Evolutionary conservation across 306 rosid species (phyloP).

Genomic region (Glycine tomentella): DNA sequence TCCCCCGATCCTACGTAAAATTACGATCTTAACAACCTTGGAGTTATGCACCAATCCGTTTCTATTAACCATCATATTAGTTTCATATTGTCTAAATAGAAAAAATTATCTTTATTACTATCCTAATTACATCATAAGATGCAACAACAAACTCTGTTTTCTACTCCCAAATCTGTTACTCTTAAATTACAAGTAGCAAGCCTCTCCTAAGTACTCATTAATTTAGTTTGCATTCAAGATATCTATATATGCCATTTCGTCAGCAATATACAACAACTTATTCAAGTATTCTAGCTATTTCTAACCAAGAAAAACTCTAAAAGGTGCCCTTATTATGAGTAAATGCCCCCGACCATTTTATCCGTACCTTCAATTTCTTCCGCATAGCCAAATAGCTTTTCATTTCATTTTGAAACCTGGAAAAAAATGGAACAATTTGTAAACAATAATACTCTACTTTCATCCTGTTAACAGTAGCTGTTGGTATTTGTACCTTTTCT

Average conservation of each 20-base stretch:
- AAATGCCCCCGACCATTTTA: constrained; percentile 41
- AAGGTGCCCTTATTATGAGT: constrained; percentile 27
- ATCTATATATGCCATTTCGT: not conserved
- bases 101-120: no score
- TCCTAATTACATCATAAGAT: not conserved
- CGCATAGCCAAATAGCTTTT: constrained; percentile 66
- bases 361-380: constrained; percentile 74
- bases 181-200: constrained; percentile 21
- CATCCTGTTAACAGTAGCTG: constrained; percentile 31
- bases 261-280: constrained; percentile 22
- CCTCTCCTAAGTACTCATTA: constrained; percentile 4
- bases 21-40: no score
- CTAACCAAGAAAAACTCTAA: not conserved
- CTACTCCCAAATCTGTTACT: constrained; percentile 19
- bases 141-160: constrained; percentile 3
- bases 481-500: constrained; percentile 72
- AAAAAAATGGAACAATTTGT: constrained; percentile 40
- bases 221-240: not conserved
- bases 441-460: constrained; percentile 26
- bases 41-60: no score
- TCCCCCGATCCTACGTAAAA: no score
- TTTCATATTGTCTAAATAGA: no score
- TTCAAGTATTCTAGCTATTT: constrained; percentile 17
- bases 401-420: constrained; percentile 89
- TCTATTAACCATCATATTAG: no score